Evolutionary conservation across 805 yeast species (phyloP).

Genomic region (Komagataella phaffii): DNA sequence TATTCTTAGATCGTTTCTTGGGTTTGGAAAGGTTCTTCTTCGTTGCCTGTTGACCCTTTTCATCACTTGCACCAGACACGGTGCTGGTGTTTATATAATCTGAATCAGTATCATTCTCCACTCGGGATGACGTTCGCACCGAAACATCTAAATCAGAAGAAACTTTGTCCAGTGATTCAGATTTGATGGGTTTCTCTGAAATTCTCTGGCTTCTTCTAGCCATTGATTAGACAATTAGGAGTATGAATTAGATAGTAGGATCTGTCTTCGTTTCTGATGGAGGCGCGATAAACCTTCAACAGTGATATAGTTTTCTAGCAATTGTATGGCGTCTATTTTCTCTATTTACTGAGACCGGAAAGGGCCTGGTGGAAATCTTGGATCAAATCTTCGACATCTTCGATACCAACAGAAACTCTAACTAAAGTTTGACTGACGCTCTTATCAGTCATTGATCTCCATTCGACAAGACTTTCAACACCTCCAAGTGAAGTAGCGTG

Average conservation of each 20-base stretch:
- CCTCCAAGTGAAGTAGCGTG: constrained; percentile 28
- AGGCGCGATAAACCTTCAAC: background rate
- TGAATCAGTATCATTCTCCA: background rate
- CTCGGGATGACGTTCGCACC: background rate
- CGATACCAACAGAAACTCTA: constrained; percentile 39
- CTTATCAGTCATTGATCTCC: constrained; percentile 15
- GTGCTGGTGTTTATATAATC: background rate
- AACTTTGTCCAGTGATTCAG: background rate
- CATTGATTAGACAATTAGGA: background rate
- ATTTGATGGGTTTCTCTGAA: background rate
- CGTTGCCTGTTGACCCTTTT: background rate
- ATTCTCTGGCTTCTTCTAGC: background rate
- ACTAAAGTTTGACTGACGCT: constrained; percentile 17
- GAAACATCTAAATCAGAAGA: background rate
- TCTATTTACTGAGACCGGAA: background rate
- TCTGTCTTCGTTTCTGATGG: background rate
- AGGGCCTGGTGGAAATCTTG: constrained; percentile 29
- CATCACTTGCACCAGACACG: background rate
- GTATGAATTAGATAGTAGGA: background rate
- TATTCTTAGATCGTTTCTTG: background rate
- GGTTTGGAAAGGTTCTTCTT: background rate
- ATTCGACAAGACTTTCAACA: constrained; percentile 36
- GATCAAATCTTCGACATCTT: constrained; percentile 35
- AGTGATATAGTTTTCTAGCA: too few species aligned
- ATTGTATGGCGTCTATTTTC: background rate